These are phyloP conservation scores for Clarireedia homoeocarpa DNA, from an alignment of 2,329 filamentous ascomycete species.

Conservation along the genomic window DNA sequence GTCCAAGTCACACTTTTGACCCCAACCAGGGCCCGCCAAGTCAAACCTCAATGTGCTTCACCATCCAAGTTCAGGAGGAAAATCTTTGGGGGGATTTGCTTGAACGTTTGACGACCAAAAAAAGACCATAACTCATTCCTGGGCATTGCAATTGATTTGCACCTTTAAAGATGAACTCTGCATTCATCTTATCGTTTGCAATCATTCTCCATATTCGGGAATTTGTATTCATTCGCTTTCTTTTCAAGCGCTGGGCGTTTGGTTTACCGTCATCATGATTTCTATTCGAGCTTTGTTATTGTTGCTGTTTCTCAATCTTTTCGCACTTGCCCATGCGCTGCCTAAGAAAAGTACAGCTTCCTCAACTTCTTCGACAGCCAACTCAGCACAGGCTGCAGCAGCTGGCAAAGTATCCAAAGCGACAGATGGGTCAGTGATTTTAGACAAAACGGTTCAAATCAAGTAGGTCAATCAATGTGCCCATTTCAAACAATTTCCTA, in stretches of 20 bases:
- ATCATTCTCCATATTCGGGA: not conserved
- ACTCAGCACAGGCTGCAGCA: conserved; percentile 4
- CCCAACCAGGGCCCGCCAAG: conserved; percentile 2
- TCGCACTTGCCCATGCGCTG: conserved; percentile 14
- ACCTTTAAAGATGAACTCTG: not conserved
- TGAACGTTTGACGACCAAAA: conserved; percentile 2
- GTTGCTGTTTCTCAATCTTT: not conserved
- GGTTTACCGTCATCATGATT: conserved; percentile 3
- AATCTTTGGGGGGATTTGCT: not conserved
- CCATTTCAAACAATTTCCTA: not conserved
- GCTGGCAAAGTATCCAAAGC: conserved; percentile 27
- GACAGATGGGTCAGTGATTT: conserved; percentile 46
- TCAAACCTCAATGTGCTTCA: conserved; percentile 8
- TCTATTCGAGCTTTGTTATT: not conserved
- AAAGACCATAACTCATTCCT: not conserved
- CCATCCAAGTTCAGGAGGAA: not conserved
- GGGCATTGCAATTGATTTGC: not conserved
- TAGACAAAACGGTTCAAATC: conserved; percentile 46
- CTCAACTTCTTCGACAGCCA: not conserved
- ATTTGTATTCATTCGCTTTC: not conserved
- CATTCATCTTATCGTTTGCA: not conserved
- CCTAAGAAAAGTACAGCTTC: conserved; percentile 17
- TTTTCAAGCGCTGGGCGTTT: conserved; percentile 7
- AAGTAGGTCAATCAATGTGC: conserved; percentile 35
- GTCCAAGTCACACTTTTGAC: conserved; percentile 2